Conservation (phyloP, 2,329 filamentous ascomycete species). For the Penicillium sp. region DNA sequence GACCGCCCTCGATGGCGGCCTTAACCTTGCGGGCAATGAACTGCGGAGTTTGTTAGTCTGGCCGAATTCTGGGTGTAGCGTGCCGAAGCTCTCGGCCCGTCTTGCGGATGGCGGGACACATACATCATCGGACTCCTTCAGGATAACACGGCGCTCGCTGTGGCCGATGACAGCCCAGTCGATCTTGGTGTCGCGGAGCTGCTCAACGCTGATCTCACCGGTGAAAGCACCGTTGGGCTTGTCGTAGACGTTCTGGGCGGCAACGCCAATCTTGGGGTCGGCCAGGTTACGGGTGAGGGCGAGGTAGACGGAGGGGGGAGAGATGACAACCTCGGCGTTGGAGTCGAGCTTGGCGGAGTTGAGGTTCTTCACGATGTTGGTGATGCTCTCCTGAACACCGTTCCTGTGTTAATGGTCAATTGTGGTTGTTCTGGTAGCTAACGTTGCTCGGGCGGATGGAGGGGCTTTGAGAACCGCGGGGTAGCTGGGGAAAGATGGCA, state of each 20-base stretch:
- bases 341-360: constrained; percentile 72
- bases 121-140: constrained; percentile 76
- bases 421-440: constrained; percentile 3
- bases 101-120: constrained; percentile 12
- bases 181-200: constrained; percentile 85
- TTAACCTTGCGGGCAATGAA: constrained; percentile 93
- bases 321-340: constrained; percentile 81
- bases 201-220: constrained; percentile 88
- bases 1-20: constrained; percentile 79
- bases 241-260: constrained; percentile 96
- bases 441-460: constrained; percentile 20
- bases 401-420: constrained; percentile 63
- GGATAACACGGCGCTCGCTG: constrained; percentile 87
- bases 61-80: not conserved
- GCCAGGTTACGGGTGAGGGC: constrained; percentile 78
- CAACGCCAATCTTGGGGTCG: constrained; percentile 74
- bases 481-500: constrained; percentile 23
- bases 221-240: constrained; percentile 97
- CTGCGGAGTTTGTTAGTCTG: constrained; percentile 26
- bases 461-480: constrained; percentile 28
- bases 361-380: constrained; percentile 83
- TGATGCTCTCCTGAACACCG: constrained; percentile 84
- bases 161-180: constrained; percentile 91
- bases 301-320: constrained; percentile 88
- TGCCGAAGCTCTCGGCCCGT: not conserved